These are phyloP conservation scores for Neoboletus brunneissimus DNA, from an alignment of 768 basidiomycete species.

Conservation along the genomic window DNA sequence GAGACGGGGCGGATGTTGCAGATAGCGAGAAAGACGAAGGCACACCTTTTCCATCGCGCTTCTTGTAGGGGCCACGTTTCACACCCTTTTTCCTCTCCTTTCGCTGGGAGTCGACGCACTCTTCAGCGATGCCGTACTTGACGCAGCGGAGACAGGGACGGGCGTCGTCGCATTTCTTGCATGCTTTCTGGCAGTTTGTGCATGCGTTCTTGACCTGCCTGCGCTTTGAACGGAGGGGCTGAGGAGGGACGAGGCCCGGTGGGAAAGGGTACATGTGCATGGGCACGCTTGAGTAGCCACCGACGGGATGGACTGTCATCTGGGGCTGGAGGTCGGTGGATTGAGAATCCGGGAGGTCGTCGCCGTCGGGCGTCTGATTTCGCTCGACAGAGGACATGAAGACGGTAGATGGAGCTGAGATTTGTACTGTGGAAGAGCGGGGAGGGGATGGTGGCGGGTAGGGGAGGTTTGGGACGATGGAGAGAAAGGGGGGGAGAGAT, in stretches of 20 bases:
- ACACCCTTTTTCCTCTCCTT: constrained; percentile 90
- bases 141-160: constrained; percentile 91
- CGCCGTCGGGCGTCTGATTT: constrained; percentile 40
- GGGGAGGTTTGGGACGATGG: constrained; percentile 9
- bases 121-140: constrained; percentile 83
- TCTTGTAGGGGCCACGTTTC: constrained; percentile 90
- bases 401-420: constrained; percentile 22
- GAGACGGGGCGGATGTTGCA: constrained; percentile 10
- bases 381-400: constrained; percentile 39
- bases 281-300: constrained; percentile 48
- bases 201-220: constrained; percentile 90
- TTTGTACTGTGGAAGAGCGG: constrained; percentile 29
- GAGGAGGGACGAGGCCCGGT: constrained; percentile 42
- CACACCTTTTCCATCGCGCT: constrained; percentile 89
- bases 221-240: constrained; percentile 68
- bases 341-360: constrained; percentile 35
- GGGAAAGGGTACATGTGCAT: constrained; percentile 74
- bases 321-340: constrained; percentile 42
- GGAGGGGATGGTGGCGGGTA: constrained; percentile 31
- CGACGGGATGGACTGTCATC: constrained; percentile 50
- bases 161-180: constrained; percentile 90
- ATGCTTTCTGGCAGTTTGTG: constrained; percentile 87
- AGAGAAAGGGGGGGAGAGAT: constrained; percentile 8
- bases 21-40: constrained; percentile 31
- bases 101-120: constrained; percentile 86